Evolutionary conservation across 495 filamentous ascomycete genomes (phyloP), one percentile per base, ranked within the genome.

Genomic region (Mytilinidion resinicola): DNA sequence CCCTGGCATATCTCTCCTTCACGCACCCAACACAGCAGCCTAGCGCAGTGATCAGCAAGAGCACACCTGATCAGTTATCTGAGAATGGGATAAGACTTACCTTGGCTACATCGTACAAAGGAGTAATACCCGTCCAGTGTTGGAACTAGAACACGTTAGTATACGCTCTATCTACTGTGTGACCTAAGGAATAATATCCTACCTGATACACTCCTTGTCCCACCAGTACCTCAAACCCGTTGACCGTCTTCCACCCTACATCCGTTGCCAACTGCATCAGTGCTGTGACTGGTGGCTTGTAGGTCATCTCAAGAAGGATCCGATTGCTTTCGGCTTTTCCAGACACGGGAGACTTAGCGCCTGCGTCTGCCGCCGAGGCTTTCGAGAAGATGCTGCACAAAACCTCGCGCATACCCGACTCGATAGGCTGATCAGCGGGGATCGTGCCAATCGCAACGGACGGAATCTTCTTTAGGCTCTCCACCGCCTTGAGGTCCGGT

Each of bases 261-360:
- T 88, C 83, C 59, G 82, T 75, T 4, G 95, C 92, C 65, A 96
- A 71, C 70, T 84, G 78, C 89, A 97, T 96, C 67, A 96, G 68
- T 21, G 87, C 78, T 12, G 93, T 99, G 30, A 86, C 79, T 0
- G 81, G 70, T 25, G 93, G 95, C 70, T 87, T 95, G 71, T 99
- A 99, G 4, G 93, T 91, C 93, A 99, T 96, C 76, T 99, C 93
- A 1, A 96, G 73, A 55, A 96, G 74, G 34, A 95, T 83, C 34
- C 80, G 78, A 42, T 71, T 68, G 51, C 58, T 63, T 35, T 56
- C 61, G 0, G 56, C 42, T 10, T 30, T 30, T 30, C 25, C 25
- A 30, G 25, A 30, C 25, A 6, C 25, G 55, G 60, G 1, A 63
- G 36, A 49, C 44, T 55, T 21, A 47, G 25, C 19, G 37, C 46